Conservation (phyloP, 1,284 basidiomycete species). For the Trichosporon ovoides region DNA sequence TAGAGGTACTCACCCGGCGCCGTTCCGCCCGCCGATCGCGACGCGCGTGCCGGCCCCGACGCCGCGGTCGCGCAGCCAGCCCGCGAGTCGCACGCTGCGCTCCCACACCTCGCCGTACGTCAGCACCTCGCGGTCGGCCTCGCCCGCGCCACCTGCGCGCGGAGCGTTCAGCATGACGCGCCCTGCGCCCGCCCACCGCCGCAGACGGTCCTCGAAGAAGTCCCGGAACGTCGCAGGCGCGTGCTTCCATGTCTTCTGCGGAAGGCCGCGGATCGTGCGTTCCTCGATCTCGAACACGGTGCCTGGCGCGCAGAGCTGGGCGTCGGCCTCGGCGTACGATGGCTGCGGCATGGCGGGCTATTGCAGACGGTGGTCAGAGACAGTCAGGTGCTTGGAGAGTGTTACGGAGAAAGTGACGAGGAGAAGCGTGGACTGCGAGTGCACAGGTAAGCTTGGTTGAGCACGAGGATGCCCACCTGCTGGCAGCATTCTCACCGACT, state of each 20-base stretch:
- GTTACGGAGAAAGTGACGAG: not conserved
- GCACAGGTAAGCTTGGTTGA: too few relatives aligned
- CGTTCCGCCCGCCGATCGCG: constrained; percentile 38
- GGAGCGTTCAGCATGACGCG: not conserved
- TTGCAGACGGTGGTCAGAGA: not conserved
- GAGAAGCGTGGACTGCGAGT: too few relatives aligned
- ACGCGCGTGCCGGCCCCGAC: constrained; percentile 31
- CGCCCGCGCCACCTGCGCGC: not conserved
- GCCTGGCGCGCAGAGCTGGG: constrained; percentile 35
- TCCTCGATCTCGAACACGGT: constrained; percentile 40
- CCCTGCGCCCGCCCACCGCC: not conserved
- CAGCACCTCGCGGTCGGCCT: constrained; percentile 7
- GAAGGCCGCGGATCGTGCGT: constrained; percentile 24
- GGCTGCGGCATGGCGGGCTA: not conserved
- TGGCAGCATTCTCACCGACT: too few relatives aligned
- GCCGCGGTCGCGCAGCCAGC: constrained; percentile 31
- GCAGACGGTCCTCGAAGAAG: not conserved
- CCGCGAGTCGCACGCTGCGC: constrained; percentile 22
- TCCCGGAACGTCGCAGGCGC: constrained; percentile 14
- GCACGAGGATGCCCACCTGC: too few relatives aligned
- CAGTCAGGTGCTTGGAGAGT: not conserved
- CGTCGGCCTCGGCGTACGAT: constrained; percentile 17
- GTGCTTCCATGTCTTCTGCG: constrained; percentile 36
- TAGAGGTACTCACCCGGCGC: constrained; percentile 21
- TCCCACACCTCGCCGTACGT: constrained; percentile 23